Evolutionary conservation across 139 green algal species (phyloP), one percentile per base, ranked within the genome.

Genomic region (Chlorella sp.): DNA sequence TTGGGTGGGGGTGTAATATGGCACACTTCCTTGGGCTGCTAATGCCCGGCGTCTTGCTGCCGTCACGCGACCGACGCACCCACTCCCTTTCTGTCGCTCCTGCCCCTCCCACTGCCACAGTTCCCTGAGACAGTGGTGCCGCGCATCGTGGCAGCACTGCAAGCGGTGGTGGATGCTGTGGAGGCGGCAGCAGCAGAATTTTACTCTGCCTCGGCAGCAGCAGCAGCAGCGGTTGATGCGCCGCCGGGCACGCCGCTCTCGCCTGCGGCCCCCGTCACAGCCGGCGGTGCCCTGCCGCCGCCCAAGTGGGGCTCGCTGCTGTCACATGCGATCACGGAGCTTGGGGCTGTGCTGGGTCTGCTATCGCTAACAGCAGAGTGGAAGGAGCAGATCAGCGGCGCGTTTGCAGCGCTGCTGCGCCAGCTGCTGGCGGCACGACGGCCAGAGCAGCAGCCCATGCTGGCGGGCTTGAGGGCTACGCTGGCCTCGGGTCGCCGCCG

Each of bases 311-410:
- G 43, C 13, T 46, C 43, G 1, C 64, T 84, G 79, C 64, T 75
- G 64, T 14, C 43, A 0, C 30, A 36, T 8, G 64, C 64, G 0
- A 44, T 84, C 44, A 19, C 17, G 2, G 79, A 75, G 79, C 44
- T 84, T 28, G 79, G 32, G 8, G 64, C 43, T 24, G 79, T 84
- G 79, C 79, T 67, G 64, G 32, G 41, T 64, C 43, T 76, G 62
- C 79, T 76, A 44, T n/a, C 64, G 62, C 79, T 84, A 44, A 43
- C 75, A 3, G 64, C 64, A 46, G n/a, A 64, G 13, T 84, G 79
- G 79, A 84, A 84, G 62, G 79, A 46, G 19, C 79, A 76, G 79
- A 4, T 84, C 32, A 76, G 64, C 43, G 62, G 79, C n/a, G 41
- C 43, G 0, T 75, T 84, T 44, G 7, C 16, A 16, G 43, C 7